Evolutionary conservation across 306 rosid genomes (phyloP).

Genomic region (Cicer arietinum): DNA sequence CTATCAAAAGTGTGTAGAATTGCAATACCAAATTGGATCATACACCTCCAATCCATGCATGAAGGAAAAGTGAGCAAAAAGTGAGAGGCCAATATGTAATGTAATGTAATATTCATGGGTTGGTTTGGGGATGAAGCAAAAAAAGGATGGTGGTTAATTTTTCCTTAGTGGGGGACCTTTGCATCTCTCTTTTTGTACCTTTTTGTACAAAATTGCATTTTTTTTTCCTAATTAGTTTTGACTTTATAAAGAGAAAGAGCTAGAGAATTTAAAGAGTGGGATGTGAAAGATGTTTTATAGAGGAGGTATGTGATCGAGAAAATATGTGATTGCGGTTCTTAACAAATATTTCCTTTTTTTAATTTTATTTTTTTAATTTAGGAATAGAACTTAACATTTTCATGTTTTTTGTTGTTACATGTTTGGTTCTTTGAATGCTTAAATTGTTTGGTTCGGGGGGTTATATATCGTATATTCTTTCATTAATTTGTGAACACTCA

Average conservation of each 20-base stretch:
- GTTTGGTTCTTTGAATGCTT: constrained; percentile 25
- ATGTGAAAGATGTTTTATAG: constrained; percentile 23
- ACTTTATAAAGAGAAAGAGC: constrained; percentile 46
- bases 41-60: constrained; percentile 43
- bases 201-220: constrained; percentile 51
- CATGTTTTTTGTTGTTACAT: constrained; percentile 26
- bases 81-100: constrained; percentile 30
- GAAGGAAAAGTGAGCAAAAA: constrained; percentile 36
- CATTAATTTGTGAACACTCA: constrained; percentile 1
- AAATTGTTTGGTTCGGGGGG: not conserved
- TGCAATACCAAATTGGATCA: constrained; percentile 33
- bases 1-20: constrained; percentile 29
- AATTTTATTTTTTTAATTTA: not conserved
- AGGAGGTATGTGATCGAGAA: not conserved
- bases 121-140: constrained; percentile 37
- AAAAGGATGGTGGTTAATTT: constrained; percentile 21
- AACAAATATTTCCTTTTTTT: constrained; percentile 13
- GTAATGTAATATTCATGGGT: constrained; percentile 13
- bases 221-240: constrained; percentile 58
- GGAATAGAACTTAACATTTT: constrained; percentile 34
- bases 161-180: constrained; percentile 44
- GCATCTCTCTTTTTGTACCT: constrained; percentile 41
- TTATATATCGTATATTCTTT: not conserved
- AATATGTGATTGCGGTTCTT: constrained; percentile 34
- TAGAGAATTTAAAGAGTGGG: constrained; percentile 26